Evolutionary conservation across 2,329 filamentous ascomycete genomes (phyloP), one percentile per base, ranked within the genome.

Genomic region (Ophiostoma quercus): DNA sequence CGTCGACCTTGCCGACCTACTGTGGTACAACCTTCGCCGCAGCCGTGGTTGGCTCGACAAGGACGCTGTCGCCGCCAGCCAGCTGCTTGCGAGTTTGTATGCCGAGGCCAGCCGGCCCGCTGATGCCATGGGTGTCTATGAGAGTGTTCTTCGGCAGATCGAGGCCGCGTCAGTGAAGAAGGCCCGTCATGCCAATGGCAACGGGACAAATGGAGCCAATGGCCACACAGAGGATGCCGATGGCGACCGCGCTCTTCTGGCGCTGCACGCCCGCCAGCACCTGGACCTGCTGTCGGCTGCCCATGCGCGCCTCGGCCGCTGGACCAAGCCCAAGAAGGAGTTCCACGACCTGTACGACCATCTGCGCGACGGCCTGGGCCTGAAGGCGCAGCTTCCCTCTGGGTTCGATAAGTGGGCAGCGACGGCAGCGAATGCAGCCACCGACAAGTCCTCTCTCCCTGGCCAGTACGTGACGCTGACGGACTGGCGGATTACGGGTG

Each of bases 21-120:
- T 79, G 22, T 77, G 76, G 73, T 79, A 79, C 71, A 79, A 79
- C 71, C 73, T 79, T 69, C 77, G 77, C 1, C 75, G 77, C 65
- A 75, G 75, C 63, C 77, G 76, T 9, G 77, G 77, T 57, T 75
- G 75, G 34, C 74, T 78, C 32, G 75, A 78, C 71, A 63, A 66
- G 1, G 73, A 77, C 54, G 73, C 77, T 1, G 74, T 78, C 19
- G 71, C 74, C 11, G 75, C 76, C 71, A 71, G 74, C 47, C 69
- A 77, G 71, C 76, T 77, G 69, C 74, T 79, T 0, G 74, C 75
- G 2, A 74, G 75, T 16, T 74, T 79, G 29, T 75, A 77, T 25
- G 60, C 73, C 2, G 72, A 75, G 29, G 74, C 74, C 25, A 68
- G 73, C 12, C 76, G 76, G 8, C 66, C 74, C 11, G 74, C 75